These are phyloP conservation scores for Chrysanthemum makinoi DNA, from an alignment of 129 eudicot genomes.

Conservation along the genomic window DNA sequence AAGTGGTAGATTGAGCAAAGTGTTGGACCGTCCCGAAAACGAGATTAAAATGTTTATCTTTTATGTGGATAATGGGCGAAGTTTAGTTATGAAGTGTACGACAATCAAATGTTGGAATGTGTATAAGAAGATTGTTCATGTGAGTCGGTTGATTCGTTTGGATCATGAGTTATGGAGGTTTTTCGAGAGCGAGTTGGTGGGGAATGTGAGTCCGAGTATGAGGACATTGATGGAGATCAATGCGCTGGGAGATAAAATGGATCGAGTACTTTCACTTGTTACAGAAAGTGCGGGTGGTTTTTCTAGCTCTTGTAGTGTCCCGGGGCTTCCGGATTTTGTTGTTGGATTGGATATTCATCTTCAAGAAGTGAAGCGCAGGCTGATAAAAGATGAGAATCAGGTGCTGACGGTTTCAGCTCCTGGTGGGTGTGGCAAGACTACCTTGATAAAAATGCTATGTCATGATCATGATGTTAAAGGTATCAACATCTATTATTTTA, in stretches of 20 bases:
- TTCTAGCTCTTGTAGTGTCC: constrained; percentile 29
- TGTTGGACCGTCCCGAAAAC: constrained; percentile 17
- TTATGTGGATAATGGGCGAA: constrained; percentile 7
- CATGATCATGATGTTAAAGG: constrained; percentile 44
- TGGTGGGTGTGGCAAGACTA: constrained; percentile 51
- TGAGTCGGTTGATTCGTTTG: constrained; percentile 14
- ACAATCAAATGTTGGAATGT: constrained; percentile 31
- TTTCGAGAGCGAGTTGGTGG: constrained; percentile 16
- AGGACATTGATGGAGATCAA: constrained; percentile 17
- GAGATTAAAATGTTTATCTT: constrained; percentile 22
- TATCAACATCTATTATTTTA: not conserved
- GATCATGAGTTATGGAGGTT: constrained; percentile 19
- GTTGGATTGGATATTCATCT: constrained; percentile 38
- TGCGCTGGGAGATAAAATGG: constrained; percentile 17
- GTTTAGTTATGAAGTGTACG: constrained; percentile 21
- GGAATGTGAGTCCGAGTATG: constrained; percentile 9
- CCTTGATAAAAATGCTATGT: constrained; percentile 47
- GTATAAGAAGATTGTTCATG: constrained; percentile 19
- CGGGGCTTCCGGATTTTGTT: constrained; percentile 28
- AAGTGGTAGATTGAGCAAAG: constrained; percentile 12
- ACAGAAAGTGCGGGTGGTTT: constrained; percentile 21
- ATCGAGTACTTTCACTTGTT: constrained; percentile 18
- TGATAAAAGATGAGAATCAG: constrained; percentile 23
- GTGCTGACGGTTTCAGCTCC: constrained; percentile 44
- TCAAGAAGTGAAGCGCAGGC: constrained; percentile 26